A percentile compares a stretch with the other conserved stretches of the same genome.
phyloP scores from a whole-genome alignment of 148 eudicot species.

The Talinum fruticosum region DNA sequence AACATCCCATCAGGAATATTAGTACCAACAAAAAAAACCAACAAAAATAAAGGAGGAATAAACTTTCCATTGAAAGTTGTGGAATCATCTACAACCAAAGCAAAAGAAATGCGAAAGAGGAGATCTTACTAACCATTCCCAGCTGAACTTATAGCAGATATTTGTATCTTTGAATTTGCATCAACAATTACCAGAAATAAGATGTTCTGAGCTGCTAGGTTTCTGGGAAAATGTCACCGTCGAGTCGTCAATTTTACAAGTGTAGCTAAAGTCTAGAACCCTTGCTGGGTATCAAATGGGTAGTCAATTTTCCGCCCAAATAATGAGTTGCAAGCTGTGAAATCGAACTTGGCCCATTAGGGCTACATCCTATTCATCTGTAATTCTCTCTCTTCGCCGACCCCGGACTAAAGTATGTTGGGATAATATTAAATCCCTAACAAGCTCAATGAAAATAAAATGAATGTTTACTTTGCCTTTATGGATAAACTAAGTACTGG shows the following conservation, averaged over 20 bases:
- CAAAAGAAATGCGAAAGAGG: not conserved
- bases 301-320: not conserved
- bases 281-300: not conserved
- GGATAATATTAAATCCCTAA: too few relatives aligned
- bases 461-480: too few relatives aligned
- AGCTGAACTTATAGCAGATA: not conserved
- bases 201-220: conserved; percentile 2
- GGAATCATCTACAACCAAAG: not conserved
- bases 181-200: not conserved
- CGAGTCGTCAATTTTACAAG: not conserved
- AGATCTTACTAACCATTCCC: not conserved
- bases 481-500: too few relatives aligned
- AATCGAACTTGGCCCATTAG: not conserved
- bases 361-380: not conserved
- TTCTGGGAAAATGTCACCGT: not conserved
- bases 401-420: too few relatives aligned
- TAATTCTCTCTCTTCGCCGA: too few relatives aligned
- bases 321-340: not conserved
- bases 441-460: too few relatives aligned
- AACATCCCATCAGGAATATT: not conserved
- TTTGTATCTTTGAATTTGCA: not conserved
- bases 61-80: too few relatives aligned
- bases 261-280: not conserved
- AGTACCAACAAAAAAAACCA: not conserved
- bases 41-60: not conserved